phyloP scores from a whole-genome alignment of 176 grass and related monocot species.

The Aegilops longissima region DNA sequence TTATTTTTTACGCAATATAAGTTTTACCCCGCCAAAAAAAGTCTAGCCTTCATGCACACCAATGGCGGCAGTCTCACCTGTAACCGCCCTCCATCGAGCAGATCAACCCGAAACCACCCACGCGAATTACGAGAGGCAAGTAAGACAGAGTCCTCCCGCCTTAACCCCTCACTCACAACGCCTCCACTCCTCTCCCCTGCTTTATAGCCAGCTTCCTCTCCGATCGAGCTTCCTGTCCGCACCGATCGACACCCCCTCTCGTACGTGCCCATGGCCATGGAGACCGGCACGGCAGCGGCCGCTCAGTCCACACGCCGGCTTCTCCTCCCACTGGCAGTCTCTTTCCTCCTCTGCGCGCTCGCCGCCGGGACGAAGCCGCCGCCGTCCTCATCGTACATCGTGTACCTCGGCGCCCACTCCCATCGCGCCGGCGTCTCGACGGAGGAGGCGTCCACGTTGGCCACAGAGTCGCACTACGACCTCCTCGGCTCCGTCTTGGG shows the following conservation, averaged over 20 bases:
- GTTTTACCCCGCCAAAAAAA: too few relatives aligned
- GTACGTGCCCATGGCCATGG: not conserved
- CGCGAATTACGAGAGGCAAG: not conserved
- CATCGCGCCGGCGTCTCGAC: not conserved
- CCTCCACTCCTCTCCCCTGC: not conserved
- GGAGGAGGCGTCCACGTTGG: slow-evolving; percentile 17
- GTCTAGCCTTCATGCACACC: not conserved
- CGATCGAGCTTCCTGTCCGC: not conserved
- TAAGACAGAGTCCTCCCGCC: slow-evolving; percentile 20
- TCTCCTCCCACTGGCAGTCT: slow-evolving; percentile 1
- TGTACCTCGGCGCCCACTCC: slow-evolving; percentile 71
- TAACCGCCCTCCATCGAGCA: not conserved
- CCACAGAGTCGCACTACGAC: slow-evolving; percentile 54
- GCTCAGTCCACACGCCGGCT: not conserved
- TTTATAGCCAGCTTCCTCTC: slow-evolving; percentile 24
- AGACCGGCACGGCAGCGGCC: not conserved
- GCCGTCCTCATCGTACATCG: slow-evolving; percentile 58
- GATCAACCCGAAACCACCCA: not conserved
- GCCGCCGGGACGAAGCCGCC: slow-evolving; percentile 16
- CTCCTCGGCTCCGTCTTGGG: slow-evolving; percentile 59
- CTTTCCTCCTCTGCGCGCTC: not conserved
- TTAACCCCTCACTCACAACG: not conserved
- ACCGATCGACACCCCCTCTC: not conserved
- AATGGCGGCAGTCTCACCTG: not conserved
- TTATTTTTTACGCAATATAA: too few relatives aligned